phyloP scores from a whole-genome alignment of 2,329 filamentous ascomycete genomes.

The Diaporthe sp. region DNA sequence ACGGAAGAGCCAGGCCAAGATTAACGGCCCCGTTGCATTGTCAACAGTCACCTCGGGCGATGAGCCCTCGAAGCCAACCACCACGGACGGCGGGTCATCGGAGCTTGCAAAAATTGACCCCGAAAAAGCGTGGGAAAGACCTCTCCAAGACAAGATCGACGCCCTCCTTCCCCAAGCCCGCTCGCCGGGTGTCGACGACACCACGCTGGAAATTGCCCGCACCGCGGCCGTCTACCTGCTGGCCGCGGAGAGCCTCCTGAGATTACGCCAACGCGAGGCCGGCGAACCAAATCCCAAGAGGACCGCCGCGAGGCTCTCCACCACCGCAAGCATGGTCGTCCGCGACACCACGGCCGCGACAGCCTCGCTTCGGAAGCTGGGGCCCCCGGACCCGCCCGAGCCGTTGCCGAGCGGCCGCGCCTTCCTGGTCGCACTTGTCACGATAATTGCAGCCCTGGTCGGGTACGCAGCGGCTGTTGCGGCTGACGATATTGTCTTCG shows the following conservation, averaged over 20 bases:
- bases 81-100: too few relatives aligned
- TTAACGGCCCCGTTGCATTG: neutral
- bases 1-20: too few relatives aligned
- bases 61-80: neutral
- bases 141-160: neutral
- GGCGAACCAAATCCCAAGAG: too few relatives aligned
- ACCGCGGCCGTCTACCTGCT: neutral
- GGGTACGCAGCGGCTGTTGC: neutral
- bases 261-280: too few relatives aligned
- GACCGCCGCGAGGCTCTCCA: neutral
- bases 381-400: neutral
- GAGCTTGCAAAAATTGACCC: neutral
- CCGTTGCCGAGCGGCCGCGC: rapidly evolving
- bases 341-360: neutral
- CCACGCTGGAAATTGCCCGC: neutral
- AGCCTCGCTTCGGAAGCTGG: neutral
- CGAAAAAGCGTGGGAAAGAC: neutral
- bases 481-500: too few relatives aligned
- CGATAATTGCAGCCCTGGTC: neutral
- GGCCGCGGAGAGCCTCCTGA: neutral
- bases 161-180: neutral
- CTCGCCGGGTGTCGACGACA: neutral
- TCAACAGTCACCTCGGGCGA: neutral
- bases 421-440: too few relatives aligned
- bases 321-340: neutral